Evolutionary conservation across 1,284 basidiomycete species (phyloP).

Genomic region (Inonotus hispidus): DNA sequence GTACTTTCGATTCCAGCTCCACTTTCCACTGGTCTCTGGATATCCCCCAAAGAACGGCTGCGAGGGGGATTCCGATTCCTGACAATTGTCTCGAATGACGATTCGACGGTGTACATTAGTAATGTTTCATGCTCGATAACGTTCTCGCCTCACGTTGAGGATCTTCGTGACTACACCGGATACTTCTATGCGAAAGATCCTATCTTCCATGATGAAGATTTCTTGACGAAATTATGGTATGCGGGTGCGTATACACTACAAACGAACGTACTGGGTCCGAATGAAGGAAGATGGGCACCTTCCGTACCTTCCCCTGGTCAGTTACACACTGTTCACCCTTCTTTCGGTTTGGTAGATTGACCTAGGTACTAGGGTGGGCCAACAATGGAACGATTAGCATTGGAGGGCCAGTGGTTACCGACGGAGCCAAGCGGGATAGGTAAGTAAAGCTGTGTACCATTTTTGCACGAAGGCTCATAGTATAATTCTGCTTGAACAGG

Average conservation of each 20-base stretch:
- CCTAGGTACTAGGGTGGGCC: slow-evolving; percentile 39
- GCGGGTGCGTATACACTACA: slow-evolving; percentile 58
- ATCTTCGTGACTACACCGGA: slow-evolving; percentile 47
- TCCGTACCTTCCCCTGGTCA: slow-evolving; percentile 36
- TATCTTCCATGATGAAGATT: slow-evolving; percentile 40
- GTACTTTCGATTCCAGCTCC: slow-evolving; percentile 27
- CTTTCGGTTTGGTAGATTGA: slow-evolving; percentile 5
- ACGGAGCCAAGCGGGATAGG: slow-evolving; percentile 58
- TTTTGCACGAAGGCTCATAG: neutral
- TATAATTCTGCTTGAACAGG: slow-evolving; percentile 25
- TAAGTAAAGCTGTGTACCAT: slow-evolving; percentile 18
- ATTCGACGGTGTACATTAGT: slow-evolving; percentile 35
- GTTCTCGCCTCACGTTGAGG: slow-evolving; percentile 49
- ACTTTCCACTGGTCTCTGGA: slow-evolving; percentile 39
- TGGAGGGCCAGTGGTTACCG: slow-evolving; percentile 55
- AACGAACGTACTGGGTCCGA: slow-evolving; percentile 47
- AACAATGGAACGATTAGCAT: slow-evolving; percentile 52
- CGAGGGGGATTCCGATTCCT: slow-evolving; percentile 53
- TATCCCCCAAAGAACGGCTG: slow-evolving; percentile 38
- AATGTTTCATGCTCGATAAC: slow-evolving; percentile 50
- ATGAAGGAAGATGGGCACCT: slow-evolving; percentile 43
- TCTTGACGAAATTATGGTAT: slow-evolving; percentile 57
- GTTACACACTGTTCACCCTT: neutral
- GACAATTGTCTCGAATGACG: slow-evolving; percentile 40
- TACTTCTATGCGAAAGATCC: slow-evolving; percentile 51